Percentiles rank a stretch among this genome's conserved stretches.
Conservation (phyloP, 2,329 filamentous ascomycete species). For the Trichoderma oligosporum region DNA sequence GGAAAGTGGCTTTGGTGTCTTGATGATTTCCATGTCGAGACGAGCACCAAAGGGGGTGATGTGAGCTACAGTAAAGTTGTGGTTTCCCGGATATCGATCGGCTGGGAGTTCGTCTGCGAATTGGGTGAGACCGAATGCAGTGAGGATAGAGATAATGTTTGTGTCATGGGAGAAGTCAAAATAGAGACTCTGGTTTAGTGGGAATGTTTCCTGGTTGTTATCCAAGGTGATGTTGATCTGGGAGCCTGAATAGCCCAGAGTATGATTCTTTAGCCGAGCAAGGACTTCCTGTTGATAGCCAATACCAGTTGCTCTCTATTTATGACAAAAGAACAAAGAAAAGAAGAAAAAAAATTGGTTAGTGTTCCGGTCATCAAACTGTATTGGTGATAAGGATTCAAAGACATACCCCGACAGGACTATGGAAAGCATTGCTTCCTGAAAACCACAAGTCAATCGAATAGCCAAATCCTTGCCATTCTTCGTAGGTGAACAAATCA, state of each 20-base stretch:
- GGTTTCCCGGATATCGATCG: conserved; percentile 50
- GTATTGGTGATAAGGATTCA: not conserved
- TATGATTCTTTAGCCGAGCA: conserved; percentile 66
- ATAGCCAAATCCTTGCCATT: conserved; percentile 72
- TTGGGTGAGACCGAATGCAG: conserved; percentile 68
- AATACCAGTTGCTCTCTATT: conserved; percentile 65
- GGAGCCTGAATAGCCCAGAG: conserved; percentile 53
- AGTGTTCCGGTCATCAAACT: not conserved
- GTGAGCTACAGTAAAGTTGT: conserved; percentile 63
- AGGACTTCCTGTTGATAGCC: conserved; percentile 71
- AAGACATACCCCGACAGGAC: conserved; percentile 54
- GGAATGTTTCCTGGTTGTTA: conserved; percentile 65
- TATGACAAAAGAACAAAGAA: not conserved
- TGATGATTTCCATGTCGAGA: conserved; percentile 71
- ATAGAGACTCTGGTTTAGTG: conserved; percentile 68
- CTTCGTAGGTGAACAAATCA: conserved; percentile 67
- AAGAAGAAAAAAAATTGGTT: not conserved
- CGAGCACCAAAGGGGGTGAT: conserved; percentile 69
- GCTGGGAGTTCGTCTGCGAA: conserved; percentile 59
- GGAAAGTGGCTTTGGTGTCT: conserved; percentile 59
- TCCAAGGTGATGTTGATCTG: conserved; percentile 69
- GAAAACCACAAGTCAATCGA: conserved; percentile 64
- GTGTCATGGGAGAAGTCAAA: conserved; percentile 78
- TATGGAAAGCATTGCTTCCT: conserved; percentile 58
- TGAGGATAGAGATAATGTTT: conserved; percentile 65